Percentiles rank a stretch among this genome's conserved stretches.
Conservation (phyloP, 1,284 basidiomycete species). For the Leucoagaricus sp. region DNA sequence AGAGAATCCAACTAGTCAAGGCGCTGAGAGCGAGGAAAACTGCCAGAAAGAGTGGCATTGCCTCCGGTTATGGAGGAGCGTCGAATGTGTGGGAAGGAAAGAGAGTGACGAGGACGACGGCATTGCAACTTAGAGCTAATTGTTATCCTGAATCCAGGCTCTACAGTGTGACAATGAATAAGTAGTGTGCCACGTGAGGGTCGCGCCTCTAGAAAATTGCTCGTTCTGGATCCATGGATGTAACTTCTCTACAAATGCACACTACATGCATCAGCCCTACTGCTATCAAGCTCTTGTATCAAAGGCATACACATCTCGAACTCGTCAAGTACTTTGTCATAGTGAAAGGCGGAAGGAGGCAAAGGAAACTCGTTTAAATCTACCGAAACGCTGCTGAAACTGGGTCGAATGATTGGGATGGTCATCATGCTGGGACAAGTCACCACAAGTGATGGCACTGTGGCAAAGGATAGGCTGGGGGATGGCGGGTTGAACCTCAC, state of each 20-base stretch:
- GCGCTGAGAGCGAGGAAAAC: slow-evolving; percentile 24
- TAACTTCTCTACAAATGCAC: slow-evolving; percentile 12
- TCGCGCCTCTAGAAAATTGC: background rate
- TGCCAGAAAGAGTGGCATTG: slow-evolving; percentile 14
- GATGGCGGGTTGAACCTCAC: background rate
- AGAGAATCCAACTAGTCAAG: slow-evolving; percentile 29
- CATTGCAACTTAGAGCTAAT: slow-evolving; percentile 11
- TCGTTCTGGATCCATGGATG: too few species aligned
- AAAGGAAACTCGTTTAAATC: slow-evolving; percentile 46
- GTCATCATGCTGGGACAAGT: slow-evolving; percentile 36
- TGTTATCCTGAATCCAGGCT: slow-evolving; percentile 2
- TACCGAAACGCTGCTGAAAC: slow-evolving; percentile 37
- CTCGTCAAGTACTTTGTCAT: background rate
- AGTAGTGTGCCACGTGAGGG: background rate
- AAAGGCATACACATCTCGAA: background rate
- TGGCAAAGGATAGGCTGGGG: slow-evolving; percentile 4
- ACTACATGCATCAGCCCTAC: slow-evolving; percentile 18
- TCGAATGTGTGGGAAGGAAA: slow-evolving; percentile 13
- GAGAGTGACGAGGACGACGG: background rate
- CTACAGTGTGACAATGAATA: background rate
- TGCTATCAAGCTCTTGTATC: slow-evolving; percentile 14
- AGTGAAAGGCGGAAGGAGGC: slow-evolving; percentile 31
- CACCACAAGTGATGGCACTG: slow-evolving; percentile 32
- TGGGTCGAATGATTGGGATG: slow-evolving; percentile 34
- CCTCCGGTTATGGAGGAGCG: slow-evolving; percentile 7